Evolutionary conservation across 306 rosid genomes (phyloP).

Genomic region (Albizia julibrissin): DNA sequence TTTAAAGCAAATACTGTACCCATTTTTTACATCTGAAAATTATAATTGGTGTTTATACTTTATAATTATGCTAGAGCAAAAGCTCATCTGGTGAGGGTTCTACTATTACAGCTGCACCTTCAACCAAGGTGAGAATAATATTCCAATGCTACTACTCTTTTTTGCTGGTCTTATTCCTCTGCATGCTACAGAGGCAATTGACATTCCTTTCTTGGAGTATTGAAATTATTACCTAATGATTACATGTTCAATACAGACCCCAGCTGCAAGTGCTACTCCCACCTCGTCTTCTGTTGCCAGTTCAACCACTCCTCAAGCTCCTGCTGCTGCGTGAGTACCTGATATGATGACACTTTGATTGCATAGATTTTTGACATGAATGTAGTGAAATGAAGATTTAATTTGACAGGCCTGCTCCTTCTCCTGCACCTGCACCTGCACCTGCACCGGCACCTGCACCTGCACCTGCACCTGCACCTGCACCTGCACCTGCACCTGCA

Average conservation of each 20-base stretch:
- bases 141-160: background rate
- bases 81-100: slow-evolving; percentile 59
- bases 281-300: slow-evolving; percentile 37
- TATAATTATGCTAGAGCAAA: slow-evolving; percentile 45
- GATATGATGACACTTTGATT: slow-evolving; percentile 1
- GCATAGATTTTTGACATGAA: background rate
- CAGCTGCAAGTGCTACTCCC: slow-evolving; percentile 48
- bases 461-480: slow-evolving; percentile 25
- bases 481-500: slow-evolving; percentile 19
- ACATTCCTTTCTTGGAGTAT: background rate
- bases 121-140: slow-evolving; percentile 49
- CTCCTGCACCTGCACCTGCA: slow-evolving; percentile 25
- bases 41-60: slow-evolving; percentile 1
- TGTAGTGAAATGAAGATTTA: background rate
- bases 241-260: slow-evolving; percentile 26
- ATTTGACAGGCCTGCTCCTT: slow-evolving; percentile 47
- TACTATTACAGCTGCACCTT: slow-evolving; percentile 50
- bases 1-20: background rate
- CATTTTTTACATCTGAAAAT: slow-evolving; percentile 4
- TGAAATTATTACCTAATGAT: slow-evolving; percentile 4
- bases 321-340: slow-evolving; percentile 49
- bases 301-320: slow-evolving; percentile 41
- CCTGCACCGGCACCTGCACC: slow-evolving; percentile 19
- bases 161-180: background rate
- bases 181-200: background rate